A percentile compares a stretch with the other conserved stretches of the same genome.
Conservation (phyloP, 1,139 yeast species). For the Schizosaccharomyces versatilis region DNA sequence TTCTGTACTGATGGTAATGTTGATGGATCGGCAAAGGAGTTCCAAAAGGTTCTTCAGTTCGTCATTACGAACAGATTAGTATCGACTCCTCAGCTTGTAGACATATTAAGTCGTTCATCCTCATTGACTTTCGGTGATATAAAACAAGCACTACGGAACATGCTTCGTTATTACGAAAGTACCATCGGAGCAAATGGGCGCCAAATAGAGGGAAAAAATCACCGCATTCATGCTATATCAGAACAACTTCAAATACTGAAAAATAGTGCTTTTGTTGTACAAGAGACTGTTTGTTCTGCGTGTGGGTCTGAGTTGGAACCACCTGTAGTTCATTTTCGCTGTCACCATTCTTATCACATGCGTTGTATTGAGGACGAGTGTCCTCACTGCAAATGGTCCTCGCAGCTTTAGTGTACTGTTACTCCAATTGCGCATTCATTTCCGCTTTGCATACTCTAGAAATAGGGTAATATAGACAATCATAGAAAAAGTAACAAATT, state of each 20-base stretch:
- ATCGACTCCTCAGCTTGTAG: conserved; percentile 57
- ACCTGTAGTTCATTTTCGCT: conserved; percentile 67
- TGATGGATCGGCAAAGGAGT: conserved; percentile 29
- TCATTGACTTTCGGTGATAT: conserved; percentile 55
- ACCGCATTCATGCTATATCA: conserved; percentile 21
- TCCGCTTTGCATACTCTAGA: no score
- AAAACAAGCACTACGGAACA: conserved; percentile 43
- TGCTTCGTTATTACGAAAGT: conserved; percentile 36
- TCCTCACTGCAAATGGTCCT: background rate
- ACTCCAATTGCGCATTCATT: no score
- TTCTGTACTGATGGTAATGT: conserved; percentile 37
- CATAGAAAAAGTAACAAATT: no score
- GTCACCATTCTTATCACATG: conserved; percentile 74
- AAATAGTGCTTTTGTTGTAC: conserved; percentile 31
- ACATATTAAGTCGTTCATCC: conserved; percentile 39
- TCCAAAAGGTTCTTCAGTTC: conserved; percentile 30
- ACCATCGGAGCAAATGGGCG: conserved; percentile 41
- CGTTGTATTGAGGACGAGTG: conserved; percentile 30
- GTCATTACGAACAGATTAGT: conserved; percentile 34
- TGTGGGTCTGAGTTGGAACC: conserved; percentile 51
- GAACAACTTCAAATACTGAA: background rate
- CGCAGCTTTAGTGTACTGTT: no score
- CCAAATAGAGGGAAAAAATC: conserved; percentile 31
- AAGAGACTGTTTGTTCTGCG: conserved; percentile 46
- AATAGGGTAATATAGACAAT: no score